A percentile compares a stretch with the other conserved stretches of the same genome.
These are phyloP conservation scores for Eremothecium sinecaudum DNA, from an alignment of 1,139 yeast species.

Conservation along the genomic window DNA sequence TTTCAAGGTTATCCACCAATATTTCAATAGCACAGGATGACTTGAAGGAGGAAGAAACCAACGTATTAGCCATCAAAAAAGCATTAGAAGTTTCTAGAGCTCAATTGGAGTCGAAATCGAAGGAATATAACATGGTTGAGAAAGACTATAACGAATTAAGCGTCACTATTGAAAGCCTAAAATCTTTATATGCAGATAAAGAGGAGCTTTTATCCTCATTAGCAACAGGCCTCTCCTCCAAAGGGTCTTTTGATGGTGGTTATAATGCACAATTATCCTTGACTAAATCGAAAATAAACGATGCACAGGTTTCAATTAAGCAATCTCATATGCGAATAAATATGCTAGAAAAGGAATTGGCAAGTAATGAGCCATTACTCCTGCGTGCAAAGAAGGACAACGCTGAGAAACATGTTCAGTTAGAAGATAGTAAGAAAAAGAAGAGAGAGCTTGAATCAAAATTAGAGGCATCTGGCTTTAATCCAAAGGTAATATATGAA, in stretches of 20 bases:
- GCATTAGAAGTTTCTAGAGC: slow-evolving; percentile 20
- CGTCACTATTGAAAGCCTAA: slow-evolving; percentile 36
- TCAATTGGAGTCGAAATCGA: slow-evolving; percentile 22
- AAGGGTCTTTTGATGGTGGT: slow-evolving; percentile 72
- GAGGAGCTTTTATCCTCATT: slow-evolving; percentile 77
- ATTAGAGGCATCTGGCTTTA: slow-evolving; percentile 51
- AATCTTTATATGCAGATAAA: slow-evolving; percentile 46
- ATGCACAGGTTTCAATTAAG: slow-evolving; percentile 48
- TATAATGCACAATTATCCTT: slow-evolving; percentile 65
- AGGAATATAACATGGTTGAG: slow-evolving; percentile 29
- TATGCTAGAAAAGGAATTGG: slow-evolving; percentile 47
- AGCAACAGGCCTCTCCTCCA: slow-evolving; percentile 83
- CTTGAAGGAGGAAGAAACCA: slow-evolving; percentile 40
- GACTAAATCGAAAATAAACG: slow-evolving; percentile 49
- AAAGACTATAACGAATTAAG: slow-evolving; percentile 40
- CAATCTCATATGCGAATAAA: slow-evolving; percentile 52
- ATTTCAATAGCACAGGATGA: slow-evolving; percentile 50
- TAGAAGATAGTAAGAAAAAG: slow-evolving; percentile 37
- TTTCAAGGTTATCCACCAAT: slow-evolving; percentile 61
- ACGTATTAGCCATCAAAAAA: slow-evolving; percentile 14
- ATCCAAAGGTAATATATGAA: slow-evolving; percentile 39
- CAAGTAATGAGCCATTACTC: slow-evolving; percentile 44
- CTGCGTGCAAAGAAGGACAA: slow-evolving; percentile 48
- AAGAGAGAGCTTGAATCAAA: slow-evolving; percentile 37
- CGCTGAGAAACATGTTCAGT: slow-evolving; percentile 35